Evolutionary conservation across 768 basidiomycete genomes (phyloP).

Genomic region (Amanita pseudoporphyria): DNA sequence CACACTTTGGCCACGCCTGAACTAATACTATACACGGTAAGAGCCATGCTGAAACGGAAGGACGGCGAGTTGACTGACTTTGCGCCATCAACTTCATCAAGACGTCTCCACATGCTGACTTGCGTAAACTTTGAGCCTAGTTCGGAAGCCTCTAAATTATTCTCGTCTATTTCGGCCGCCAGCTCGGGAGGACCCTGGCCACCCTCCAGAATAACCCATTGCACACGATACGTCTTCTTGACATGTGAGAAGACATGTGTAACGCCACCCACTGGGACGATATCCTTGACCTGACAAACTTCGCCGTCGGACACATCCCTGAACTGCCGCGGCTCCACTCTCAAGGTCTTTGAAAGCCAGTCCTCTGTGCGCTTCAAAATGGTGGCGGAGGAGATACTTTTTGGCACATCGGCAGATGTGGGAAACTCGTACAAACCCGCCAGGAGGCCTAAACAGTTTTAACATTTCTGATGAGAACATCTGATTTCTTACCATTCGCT

Average conservation of each 20-base stretch:
- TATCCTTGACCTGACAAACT: constrained; percentile 27
- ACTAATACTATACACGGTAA: constrained; percentile 41
- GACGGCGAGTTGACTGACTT: constrained; percentile 41
- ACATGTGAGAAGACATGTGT: constrained; percentile 87
- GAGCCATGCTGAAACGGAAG: constrained; percentile 4
- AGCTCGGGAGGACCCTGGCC: constrained; percentile 34
- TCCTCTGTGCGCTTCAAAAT: constrained; percentile 23
- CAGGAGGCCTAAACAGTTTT: constrained; percentile 55
- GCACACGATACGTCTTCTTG: constrained; percentile 71
- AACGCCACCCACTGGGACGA: constrained; percentile 52
- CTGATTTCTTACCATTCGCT: constrained; percentile 52
- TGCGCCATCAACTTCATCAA: constrained; percentile 43
- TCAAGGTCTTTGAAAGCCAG: constrained; percentile 36
- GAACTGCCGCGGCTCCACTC: not conserved
- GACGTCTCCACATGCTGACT: constrained; percentile 38
- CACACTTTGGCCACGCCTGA: constrained; percentile 72
- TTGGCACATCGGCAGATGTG: constrained; percentile 44
- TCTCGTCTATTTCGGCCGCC: constrained; percentile 10
- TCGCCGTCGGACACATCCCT: not conserved
- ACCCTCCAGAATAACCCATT: constrained; percentile 62
- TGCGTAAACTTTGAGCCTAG: constrained; percentile 11
- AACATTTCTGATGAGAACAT: constrained; percentile 9
- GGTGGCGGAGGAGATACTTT: constrained; percentile 30
- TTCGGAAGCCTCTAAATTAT: constrained; percentile 11
- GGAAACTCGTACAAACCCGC: constrained; percentile 90